Conservation (phyloP, 371 early-diverging fungal genomes). For the Mortierella sp. region DNA sequence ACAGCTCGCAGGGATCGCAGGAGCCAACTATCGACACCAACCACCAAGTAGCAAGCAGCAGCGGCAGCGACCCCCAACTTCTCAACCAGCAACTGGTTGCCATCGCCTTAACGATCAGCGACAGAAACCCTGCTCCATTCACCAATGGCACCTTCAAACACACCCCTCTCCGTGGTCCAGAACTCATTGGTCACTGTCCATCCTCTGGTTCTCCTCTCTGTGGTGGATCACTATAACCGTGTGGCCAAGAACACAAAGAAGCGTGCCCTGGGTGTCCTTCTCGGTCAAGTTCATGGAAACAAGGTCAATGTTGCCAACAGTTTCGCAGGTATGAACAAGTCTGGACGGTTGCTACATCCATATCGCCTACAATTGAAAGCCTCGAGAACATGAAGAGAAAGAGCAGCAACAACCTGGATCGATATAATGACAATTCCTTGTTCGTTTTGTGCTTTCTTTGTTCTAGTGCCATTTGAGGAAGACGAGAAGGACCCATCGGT, state of each 20-base stretch:
- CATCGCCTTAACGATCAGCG: slow-evolving; percentile 4
- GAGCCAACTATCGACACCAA: no score
- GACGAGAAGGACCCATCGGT: slow-evolving; percentile 97
- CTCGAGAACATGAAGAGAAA: no score
- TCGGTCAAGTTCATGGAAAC: slow-evolving; percentile 93
- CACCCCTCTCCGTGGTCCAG: slow-evolving; percentile 43
- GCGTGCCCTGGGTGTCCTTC: slow-evolving; percentile 99
- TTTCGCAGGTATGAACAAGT: slow-evolving; percentile 87
- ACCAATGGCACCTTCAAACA: slow-evolving; percentile 13
- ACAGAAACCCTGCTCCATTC: slow-evolving; percentile 3
- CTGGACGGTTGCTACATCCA: not conserved
- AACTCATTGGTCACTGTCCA: slow-evolving; percentile 89
- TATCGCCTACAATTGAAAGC: no score
- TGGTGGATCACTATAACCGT: slow-evolving; percentile 99
- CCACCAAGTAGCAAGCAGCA: no score
- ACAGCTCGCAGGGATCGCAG: no score
- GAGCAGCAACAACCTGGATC: no score
- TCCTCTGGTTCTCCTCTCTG: slow-evolving; percentile 98
- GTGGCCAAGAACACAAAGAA: slow-evolving; percentile 95
- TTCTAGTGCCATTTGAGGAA: slow-evolving; percentile 98
- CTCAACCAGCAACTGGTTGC: no score
- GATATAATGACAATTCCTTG: not conserved
- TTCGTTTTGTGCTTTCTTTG: not conserved
- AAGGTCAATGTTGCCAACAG: slow-evolving; percentile 97
- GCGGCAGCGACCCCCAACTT: no score